Evolutionary conservation across 2,329 filamentous ascomycete species (phyloP).

Genomic region (Dryadomyces quercivorus): DNA sequence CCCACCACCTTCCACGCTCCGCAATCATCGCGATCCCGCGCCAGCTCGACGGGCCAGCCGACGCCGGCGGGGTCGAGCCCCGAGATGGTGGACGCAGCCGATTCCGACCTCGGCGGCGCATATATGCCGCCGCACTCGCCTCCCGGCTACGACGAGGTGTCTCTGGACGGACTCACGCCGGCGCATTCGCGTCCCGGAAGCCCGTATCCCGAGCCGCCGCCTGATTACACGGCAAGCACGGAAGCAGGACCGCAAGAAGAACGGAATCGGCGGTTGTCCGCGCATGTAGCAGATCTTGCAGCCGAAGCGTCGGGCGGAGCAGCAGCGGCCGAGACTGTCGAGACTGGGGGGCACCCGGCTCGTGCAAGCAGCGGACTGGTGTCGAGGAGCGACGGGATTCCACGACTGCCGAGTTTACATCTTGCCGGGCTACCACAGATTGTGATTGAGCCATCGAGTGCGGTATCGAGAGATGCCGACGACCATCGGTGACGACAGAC

Average conservation of each 20-base stretch:
- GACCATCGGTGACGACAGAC: background rate
- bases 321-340: background rate
- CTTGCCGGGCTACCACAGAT: constrained; percentile 41
- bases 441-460: constrained; percentile 42
- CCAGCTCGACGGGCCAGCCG: constrained; percentile 14
- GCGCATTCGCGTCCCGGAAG: constrained; percentile 21
- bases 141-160: constrained; percentile 36
- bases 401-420: constrained; percentile 40
- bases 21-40: constrained; percentile 25
- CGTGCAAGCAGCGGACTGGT: constrained; percentile 4
- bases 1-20: constrained; percentile 4
- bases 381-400: constrained; percentile 25
- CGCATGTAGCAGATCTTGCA: constrained; percentile 19
- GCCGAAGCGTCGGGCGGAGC: constrained; percentile 5
- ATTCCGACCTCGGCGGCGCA: constrained; percentile 33
- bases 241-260: constrained; percentile 11
- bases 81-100: constrained; percentile 33
- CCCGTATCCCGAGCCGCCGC: constrained; percentile 36
- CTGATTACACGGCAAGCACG: constrained; percentile 33
- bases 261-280: constrained; percentile 20
- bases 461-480: constrained; percentile 10
- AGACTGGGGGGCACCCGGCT: no score
- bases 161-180: constrained; percentile 19
- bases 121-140: constrained; percentile 31
- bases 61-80: constrained; percentile 40